Conservation (phyloP, 768 basidiomycete species). For the Sarcodon sp. region DNA sequence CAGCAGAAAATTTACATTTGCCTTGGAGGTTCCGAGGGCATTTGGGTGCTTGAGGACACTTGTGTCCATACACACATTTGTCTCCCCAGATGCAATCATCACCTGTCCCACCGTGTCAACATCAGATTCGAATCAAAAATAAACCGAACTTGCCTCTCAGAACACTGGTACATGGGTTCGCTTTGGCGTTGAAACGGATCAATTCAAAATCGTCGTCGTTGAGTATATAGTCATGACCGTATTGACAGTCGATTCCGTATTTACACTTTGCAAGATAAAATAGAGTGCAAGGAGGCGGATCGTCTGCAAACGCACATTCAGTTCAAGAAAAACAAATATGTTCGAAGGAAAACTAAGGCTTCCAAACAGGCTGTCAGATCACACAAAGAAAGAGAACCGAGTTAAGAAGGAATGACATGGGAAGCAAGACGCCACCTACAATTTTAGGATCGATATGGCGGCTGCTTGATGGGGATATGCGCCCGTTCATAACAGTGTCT, state of each 20-base stretch:
- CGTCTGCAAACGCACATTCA: slow-evolving; percentile 23
- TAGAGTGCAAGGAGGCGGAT: slow-evolving; percentile 53
- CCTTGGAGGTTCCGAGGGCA: slow-evolving; percentile 43
- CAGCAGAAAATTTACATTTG: slow-evolving; percentile 49
- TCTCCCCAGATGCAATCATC: slow-evolving; percentile 47
- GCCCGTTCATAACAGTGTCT: not conserved
- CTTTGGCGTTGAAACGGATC: slow-evolving; percentile 44
- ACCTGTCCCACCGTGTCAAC: slow-evolving; percentile 20
- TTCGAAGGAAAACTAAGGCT: slow-evolving; percentile 30
- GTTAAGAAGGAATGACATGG: slow-evolving; percentile 5
- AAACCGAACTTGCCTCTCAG: slow-evolving; percentile 34
- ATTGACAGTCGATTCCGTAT: slow-evolving; percentile 44
- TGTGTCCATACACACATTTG: slow-evolving; percentile 27
- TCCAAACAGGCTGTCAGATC: slow-evolving; percentile 35
- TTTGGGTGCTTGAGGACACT: slow-evolving; percentile 20
- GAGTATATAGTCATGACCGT: slow-evolving; percentile 48
- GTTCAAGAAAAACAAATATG: not conserved
- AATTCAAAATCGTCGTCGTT: slow-evolving; percentile 38
- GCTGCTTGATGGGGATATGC: slow-evolving; percentile 1
- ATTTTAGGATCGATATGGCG: slow-evolving; percentile 34
- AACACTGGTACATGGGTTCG: slow-evolving; percentile 44
- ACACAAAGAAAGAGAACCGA: slow-evolving; percentile 7
- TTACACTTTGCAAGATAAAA: slow-evolving; percentile 55
- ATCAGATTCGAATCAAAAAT: not conserved
- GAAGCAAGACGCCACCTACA: slow-evolving; percentile 6